Conservation (phyloP, 2,329 filamentous ascomycete genomes). For the Talaromyces rugulosus region DNA sequence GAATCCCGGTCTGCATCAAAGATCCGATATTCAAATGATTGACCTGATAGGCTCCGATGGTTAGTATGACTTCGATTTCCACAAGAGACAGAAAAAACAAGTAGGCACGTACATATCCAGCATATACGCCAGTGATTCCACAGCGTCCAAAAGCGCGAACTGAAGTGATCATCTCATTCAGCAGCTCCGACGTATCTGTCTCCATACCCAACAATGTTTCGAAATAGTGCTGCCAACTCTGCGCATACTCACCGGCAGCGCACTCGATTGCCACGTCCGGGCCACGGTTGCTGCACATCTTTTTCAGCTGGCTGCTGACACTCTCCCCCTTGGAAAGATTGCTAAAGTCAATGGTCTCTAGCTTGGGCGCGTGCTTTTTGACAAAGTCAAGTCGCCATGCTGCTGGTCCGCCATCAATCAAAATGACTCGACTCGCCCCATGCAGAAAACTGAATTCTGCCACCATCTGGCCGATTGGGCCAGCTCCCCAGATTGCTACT, state of each 20-base stretch:
- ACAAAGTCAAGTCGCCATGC: constrained; percentile 64
- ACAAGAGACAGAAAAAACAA: not conserved
- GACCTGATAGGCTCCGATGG: constrained; percentile 39
- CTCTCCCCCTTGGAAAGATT: constrained; percentile 59
- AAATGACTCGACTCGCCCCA: constrained; percentile 70
- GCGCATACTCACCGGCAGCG: constrained; percentile 60
- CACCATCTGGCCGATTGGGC: constrained; percentile 77
- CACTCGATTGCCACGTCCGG: constrained; percentile 72
- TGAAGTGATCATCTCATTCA: constrained; percentile 53
- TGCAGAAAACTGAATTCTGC: constrained; percentile 65
- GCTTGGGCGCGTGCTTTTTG: constrained; percentile 59
- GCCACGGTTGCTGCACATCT: constrained; percentile 63
- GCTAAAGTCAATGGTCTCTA: constrained; percentile 67
- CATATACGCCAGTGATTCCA: constrained; percentile 71
- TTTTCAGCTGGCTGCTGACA: constrained; percentile 68
- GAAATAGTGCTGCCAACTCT: constrained; percentile 58
- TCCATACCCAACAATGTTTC: constrained; percentile 64
- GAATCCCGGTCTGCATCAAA: constrained; percentile 81
- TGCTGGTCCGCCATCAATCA: constrained; percentile 67
- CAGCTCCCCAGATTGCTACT: constrained; percentile 83
- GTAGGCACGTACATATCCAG: constrained; percentile 49
- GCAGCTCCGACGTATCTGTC: constrained; percentile 69
- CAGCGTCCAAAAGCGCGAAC: constrained; percentile 59
- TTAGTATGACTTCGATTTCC: not conserved
- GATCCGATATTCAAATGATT: constrained; percentile 82